Evolutionary conservation across 2,329 filamentous ascomycete genomes (phyloP), one percentile per base, ranked within the genome.

Genomic region (Cladosporium sp.): DNA sequence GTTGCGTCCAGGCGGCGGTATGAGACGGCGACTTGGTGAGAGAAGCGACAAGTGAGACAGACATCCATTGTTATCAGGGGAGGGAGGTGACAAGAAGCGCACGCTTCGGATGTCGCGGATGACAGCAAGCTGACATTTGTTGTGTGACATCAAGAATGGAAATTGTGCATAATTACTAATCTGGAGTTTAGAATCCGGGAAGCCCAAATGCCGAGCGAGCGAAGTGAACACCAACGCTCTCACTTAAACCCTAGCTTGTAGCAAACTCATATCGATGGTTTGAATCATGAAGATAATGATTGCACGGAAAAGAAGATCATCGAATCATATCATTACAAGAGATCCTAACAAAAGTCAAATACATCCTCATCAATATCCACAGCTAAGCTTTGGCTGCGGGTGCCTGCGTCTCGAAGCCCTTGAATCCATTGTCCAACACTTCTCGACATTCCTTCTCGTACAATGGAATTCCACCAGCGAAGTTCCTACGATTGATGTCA

Each of bases 381-480:
- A 12, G 3, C 39, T 55, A 56, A 19, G 54, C 54, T 9, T 56
- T 45, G 11, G 42, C 54, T 22, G 54, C 42, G 15, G 54, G 54
- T 15, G 54, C 54, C 25, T 56, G 42, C 42, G 54, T 56, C 37
- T 59, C 55, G 50, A 69, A 69, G 6, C 68, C 67, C 52, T 65
- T 61, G 55, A 65, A 70, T 1, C 42, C 42, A 20, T 64, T 56
- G 37, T 77, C 69, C 51, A 78, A 64, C 56, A 66, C 69, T 40
- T 69, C 69, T 40, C 72, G 65, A 51, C 72, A 73, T 60, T 76
- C 68, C 60, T 75, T 69, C 57, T 69, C 66, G 25, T 78, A 77
- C 65, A 60, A 34, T 28, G 60, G 60, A 14, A 68, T 47, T 0
- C 76, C 76, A 3, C 76, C 76, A 30, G 74, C 66, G 60, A 72